Evolutionary conservation across 2,329 filamentous ascomycete species (phyloP).

Genomic region (Aspergillus spinulosporus): DNA sequence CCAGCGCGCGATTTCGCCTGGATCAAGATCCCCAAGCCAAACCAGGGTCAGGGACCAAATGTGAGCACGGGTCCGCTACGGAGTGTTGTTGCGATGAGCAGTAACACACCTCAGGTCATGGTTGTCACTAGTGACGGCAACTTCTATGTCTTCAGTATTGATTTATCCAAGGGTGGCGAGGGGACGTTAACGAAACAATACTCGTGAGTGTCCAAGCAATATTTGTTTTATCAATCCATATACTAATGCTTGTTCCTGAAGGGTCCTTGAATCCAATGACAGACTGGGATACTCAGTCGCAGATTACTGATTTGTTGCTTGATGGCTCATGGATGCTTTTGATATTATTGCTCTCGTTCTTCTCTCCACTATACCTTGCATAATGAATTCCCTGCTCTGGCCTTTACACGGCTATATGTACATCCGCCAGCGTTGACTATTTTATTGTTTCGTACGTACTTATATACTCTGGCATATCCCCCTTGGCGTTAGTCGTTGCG

Average conservation of each 20-base stretch:
- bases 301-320: slow-evolving; percentile 35
- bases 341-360: neutral
- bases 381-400: neutral
- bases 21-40: slow-evolving; percentile 78
- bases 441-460: neutral
- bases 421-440: neutral
- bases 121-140: slow-evolving; percentile 94
- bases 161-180: slow-evolving; percentile 91
- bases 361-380: neutral
- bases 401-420: neutral
- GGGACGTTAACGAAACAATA: slow-evolving; percentile 88
- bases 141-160: slow-evolving; percentile 93
- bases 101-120: slow-evolving; percentile 93
- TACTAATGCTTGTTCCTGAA: slow-evolving; percentile 17
- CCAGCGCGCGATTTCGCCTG: slow-evolving; percentile 92
- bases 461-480: slow-evolving; percentile 10
- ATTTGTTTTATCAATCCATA: neutral
- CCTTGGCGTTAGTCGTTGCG: slow-evolving; percentile 5
- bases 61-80: slow-evolving; percentile 61
- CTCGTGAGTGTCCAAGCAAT: slow-evolving; percentile 64
- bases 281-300: slow-evolving; percentile 38
- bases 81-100: slow-evolving; percentile 97
- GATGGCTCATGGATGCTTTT: neutral
- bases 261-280: slow-evolving; percentile 48
- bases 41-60: slow-evolving; percentile 38